A percentile compares a stretch with the other conserved stretches of the same genome.
phyloP scores from a whole-genome alignment of 129 eudicot genomes.

The Dittrichia graveolens region DNA sequence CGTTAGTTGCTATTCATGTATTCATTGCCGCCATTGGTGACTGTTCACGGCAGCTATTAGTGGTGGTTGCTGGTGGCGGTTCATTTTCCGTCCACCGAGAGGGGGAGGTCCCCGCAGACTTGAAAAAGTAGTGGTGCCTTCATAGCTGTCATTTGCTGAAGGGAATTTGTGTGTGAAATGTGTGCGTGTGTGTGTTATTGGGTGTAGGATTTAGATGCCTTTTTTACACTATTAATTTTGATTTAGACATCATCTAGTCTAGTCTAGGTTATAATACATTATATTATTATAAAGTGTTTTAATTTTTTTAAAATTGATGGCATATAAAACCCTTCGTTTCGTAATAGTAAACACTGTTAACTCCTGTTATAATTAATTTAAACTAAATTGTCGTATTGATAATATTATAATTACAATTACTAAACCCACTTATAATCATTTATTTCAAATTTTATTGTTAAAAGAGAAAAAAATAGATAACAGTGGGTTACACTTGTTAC shows the following conservation, averaged over 20 bases:
- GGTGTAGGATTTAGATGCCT: constrained; percentile 12
- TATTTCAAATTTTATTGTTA: too few relatives aligned
- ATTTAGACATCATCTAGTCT: background rate
- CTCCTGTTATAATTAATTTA: too few relatives aligned
- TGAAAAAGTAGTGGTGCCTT: constrained; percentile 21
- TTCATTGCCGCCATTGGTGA: background rate
- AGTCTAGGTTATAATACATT: too few relatives aligned
- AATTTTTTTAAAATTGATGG: too few relatives aligned
- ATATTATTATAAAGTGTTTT: too few relatives aligned
- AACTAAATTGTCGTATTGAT: too few relatives aligned
- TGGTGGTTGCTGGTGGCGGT: constrained; percentile 7
- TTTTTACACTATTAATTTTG: constrained; percentile 9
- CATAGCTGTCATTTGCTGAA: constrained; percentile 38
- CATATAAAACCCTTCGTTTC: too few relatives aligned
- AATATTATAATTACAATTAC: too few relatives aligned
- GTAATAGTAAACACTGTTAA: too few relatives aligned
- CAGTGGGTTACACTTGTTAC: too few relatives aligned
- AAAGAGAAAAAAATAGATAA: too few relatives aligned
- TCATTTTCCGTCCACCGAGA: constrained; percentile 32
- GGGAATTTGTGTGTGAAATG: constrained; percentile 23
- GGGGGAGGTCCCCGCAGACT: constrained; percentile 31
- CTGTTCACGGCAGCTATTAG: background rate
- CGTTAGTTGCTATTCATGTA: background rate
- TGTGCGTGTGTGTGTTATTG: constrained; percentile 27
- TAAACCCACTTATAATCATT: too few relatives aligned